phyloP scores from a whole-genome alignment of 2,329 filamentous ascomycete species.

The Pseudogymnoascus sp. region DNA sequence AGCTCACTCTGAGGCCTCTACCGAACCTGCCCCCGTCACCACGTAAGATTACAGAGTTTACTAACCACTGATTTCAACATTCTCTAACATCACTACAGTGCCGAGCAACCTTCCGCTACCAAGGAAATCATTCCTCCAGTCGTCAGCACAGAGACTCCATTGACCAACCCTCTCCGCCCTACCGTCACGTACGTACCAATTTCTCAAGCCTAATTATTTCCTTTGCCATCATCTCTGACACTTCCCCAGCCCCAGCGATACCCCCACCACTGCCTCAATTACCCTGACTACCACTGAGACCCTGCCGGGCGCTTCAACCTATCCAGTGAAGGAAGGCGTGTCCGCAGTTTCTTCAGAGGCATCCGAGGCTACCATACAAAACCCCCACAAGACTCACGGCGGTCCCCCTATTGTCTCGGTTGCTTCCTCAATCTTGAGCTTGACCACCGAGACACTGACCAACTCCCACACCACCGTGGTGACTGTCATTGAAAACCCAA shows the following conservation, averaged over 20 bases:
- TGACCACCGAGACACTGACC: neutral
- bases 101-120: neutral
- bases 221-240: neutral
- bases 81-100: neutral
- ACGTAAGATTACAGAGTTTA: neutral
- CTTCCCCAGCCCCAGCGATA: neutral
- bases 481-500: neutral
- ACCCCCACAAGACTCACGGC: neutral
- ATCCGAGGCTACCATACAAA: neutral
- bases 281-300: neutral
- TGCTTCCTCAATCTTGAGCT: neutral
- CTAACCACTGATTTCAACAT: neutral
- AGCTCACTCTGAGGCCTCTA: neutral
- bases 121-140: neutral
- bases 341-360: neutral
- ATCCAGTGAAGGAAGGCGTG: neutral
- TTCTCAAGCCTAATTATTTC: neutral
- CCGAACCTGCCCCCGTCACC: neutral
- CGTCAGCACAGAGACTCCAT: neutral
- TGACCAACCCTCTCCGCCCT: neutral
- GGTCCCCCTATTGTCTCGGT: neutral
- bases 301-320: neutral
- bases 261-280: neutral
- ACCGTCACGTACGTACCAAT: neutral
- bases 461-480: neutral